phyloP scores from a whole-genome alignment of 768 basidiomycete species.

The Clitopilus hobsonii region DNA sequence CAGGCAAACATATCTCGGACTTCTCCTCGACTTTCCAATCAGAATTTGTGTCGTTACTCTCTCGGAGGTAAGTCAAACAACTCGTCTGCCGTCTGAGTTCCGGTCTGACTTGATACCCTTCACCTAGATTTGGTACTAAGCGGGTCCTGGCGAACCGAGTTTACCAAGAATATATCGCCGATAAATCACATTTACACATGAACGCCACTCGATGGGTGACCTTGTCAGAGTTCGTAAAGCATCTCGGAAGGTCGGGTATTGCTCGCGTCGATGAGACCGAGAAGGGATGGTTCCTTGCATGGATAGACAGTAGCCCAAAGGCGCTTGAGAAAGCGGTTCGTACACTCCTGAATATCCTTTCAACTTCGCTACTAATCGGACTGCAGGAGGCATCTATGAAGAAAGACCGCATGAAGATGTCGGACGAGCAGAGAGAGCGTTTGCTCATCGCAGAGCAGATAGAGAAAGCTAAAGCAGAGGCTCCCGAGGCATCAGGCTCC shows the following conservation, averaged over 20 bases:
- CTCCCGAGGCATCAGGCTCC: constrained; percentile 27
- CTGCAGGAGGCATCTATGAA: constrained; percentile 77
- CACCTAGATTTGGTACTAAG: constrained; percentile 80
- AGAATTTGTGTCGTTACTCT: constrained; percentile 88
- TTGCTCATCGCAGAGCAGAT: constrained; percentile 90
- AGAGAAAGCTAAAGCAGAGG: constrained; percentile 67
- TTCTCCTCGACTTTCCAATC: constrained; percentile 87
- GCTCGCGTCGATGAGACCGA: constrained; percentile 97
- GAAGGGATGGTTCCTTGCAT: constrained; percentile 96
- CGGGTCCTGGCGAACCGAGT: constrained; percentile 92
- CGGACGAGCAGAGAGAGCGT: constrained; percentile 94
- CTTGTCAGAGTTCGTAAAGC: constrained; percentile 90
- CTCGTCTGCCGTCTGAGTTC: background rate
- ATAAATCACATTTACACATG: constrained; percentile 95
- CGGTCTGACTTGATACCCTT: background rate
- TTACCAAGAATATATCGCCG: constrained; percentile 96
- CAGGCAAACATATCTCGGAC: constrained; percentile 86
- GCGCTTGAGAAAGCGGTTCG: constrained; percentile 85
- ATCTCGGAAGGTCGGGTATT: constrained; percentile 80
- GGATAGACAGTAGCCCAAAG: constrained; percentile 96
- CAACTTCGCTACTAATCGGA: constrained; percentile 5
- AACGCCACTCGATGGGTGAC: constrained; percentile 98
- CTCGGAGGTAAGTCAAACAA: constrained; percentile 59
- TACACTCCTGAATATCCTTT: constrained; percentile 6
- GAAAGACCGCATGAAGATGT: constrained; percentile 87